Percentiles rank a stretch among this genome's conserved stretches.
These are phyloP conservation scores for Boletus edulis DNA, from an alignment of 768 basidiomycete species.

Conservation along the genomic window DNA sequence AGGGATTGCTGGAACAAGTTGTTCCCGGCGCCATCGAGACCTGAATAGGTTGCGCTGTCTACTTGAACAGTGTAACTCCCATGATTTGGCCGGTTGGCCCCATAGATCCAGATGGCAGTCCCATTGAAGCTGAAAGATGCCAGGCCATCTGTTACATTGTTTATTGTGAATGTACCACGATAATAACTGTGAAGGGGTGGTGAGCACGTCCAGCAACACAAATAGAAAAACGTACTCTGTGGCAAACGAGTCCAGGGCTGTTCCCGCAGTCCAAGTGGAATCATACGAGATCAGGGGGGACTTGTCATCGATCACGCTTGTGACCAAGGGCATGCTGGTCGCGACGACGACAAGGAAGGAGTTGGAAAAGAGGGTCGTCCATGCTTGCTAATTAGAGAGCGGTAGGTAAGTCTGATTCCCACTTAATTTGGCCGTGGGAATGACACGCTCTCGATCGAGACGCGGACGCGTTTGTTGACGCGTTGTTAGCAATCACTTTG, in stretches of 20 bases:
- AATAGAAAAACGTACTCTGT: slow-evolving; percentile 10
- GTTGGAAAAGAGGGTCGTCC: too few species aligned
- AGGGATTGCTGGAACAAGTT: slow-evolving; percentile 40
- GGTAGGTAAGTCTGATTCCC: too few species aligned
- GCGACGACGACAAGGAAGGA: too few species aligned
- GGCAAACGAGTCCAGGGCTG: slow-evolving; percentile 8
- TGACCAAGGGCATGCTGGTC: slow-evolving; percentile 24
- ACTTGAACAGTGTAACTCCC: slow-evolving; percentile 43
- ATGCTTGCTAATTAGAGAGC: too few species aligned
- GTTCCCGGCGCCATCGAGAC: slow-evolving; percentile 28
- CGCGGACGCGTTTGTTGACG: slow-evolving; percentile 23
- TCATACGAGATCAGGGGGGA: slow-evolving; percentile 32
- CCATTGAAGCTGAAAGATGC: slow-evolving; percentile 48
- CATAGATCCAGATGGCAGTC: slow-evolving; percentile 47
- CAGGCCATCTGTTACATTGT: slow-evolving; percentile 32
- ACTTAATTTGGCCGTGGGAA: slow-evolving; percentile 14
- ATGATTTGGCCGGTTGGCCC: slow-evolving; percentile 47
- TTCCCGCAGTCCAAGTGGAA: slow-evolving; percentile 20
- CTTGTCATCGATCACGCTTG: slow-evolving; percentile 31
- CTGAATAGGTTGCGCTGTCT: slow-evolving; percentile 33
- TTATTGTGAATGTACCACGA: slow-evolving; percentile 39
- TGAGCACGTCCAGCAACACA: neutral
- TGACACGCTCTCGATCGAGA: slow-evolving; percentile 11
- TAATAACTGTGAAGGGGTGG: slow-evolving; percentile 32
- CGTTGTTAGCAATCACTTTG: slow-evolving; percentile 37